These are phyloP conservation scores for Fraxinus dipetala DNA, from an alignment of 305 asterid species.

Conservation along the genomic window DNA sequence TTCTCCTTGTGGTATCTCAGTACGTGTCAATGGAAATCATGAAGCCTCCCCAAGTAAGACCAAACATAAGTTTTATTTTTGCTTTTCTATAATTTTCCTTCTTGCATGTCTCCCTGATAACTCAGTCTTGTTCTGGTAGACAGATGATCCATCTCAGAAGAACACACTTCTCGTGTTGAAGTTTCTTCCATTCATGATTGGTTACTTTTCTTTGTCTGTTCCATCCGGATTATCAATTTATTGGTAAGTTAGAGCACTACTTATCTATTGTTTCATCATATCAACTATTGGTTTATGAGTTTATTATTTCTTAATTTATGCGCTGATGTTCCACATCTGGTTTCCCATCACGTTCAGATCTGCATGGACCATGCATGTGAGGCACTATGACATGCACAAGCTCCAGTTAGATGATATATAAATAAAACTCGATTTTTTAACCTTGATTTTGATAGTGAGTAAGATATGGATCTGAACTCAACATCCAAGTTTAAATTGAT, in stretches of 20 bases:
- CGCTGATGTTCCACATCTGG: conserved; percentile 8
- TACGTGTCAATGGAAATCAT: conserved; percentile 92
- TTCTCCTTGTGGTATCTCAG: conserved; percentile 81
- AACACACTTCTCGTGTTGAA: conserved; percentile 86
- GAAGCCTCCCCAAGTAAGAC: conserved; percentile 98
- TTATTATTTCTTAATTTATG: conserved; percentile 7
- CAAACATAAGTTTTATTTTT: conserved; percentile 15
- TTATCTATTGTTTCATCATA: background rate
- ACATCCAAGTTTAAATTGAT: background rate
- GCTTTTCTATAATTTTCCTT: conserved; percentile 2
- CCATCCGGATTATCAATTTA: conserved; percentile 97
- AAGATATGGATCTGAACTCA: background rate
- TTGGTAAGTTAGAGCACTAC: conserved; percentile 55
- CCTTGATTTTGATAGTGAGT: background rate
- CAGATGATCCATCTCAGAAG: conserved; percentile 97
- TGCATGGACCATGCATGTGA: conserved; percentile 15
- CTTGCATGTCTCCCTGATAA: conserved; percentile 33
- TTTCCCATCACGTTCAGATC: background rate
- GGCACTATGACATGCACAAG: background rate
- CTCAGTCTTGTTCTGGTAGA: conserved; percentile 50
- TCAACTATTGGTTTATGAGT: background rate
- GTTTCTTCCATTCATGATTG: conserved; percentile 99
- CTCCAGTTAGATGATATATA: background rate
- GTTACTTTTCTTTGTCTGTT: conserved; percentile 95
- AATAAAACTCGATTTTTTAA: background rate